Base-by-base conservation (phyloP, 208 protist genomes). In the Wallacemonas sp. region DNA sequence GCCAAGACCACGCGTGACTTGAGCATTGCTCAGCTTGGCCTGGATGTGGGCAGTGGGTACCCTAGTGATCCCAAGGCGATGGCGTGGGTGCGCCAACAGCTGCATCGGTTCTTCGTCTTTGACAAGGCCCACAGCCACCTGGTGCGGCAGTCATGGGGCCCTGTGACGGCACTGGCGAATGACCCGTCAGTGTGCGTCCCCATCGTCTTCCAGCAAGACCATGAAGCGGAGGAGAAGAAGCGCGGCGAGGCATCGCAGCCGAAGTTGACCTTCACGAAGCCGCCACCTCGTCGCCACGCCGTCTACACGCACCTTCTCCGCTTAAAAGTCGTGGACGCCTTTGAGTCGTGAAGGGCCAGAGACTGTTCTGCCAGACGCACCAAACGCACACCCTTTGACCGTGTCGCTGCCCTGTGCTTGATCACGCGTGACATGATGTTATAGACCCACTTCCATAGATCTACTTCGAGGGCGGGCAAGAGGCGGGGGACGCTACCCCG, bases 1-100 rank as follows among this genome's bases (percentile, higher is more conserved):
- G 97, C 97, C 15, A 98, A 98, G 52, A 78, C 81, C 33, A 86
- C 81, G 39, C 87, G 91, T 32, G 91, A 96, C 48, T 37, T 50
- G 15, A 61, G 70, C 33, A 77, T 89, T 19, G 62, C 69, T 32
- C 48, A 36, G 33, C 69, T 88, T 1, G 79, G 76, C 13, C 72
- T 87, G 53, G 76, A 83, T 44, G 53, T 87, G 21, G 87, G 87
- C 39, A 91, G 91, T 61, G 87, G 87, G 17, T 96, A 94, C 73
- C 91, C 85, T 17, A 88, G 76, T 52, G 91, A 96, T 57, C 85
- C 87, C 21, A 79, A 83, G 21, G 65, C 81, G 10, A 81, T 89
- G 71, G 24, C 54, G 44, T 94, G 82, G 73, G 66, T 96, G 29
- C 87, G 85, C 21, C 70, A 63, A 5, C 82, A 90, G 50, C 46